These are phyloP conservation scores for Emergomyces africanus DNA, from an alignment of 2,329 filamentous ascomycete genomes.

Conservation along the genomic window DNA sequence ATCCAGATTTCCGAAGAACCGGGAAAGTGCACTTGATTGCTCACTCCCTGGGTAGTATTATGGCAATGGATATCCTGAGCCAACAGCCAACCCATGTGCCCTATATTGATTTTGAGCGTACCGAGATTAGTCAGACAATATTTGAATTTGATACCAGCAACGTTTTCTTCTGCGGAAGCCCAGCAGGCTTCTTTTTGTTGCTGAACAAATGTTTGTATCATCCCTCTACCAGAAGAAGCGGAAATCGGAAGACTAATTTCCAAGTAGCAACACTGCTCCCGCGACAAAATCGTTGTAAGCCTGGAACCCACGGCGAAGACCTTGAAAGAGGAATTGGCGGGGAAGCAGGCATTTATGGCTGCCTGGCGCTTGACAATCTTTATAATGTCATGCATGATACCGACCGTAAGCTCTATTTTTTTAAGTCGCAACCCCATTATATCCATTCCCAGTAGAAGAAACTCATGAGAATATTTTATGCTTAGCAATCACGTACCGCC, in stretches of 20 bases:
- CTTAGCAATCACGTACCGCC: conserved; percentile 70
- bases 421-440: neutral
- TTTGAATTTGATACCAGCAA: conserved; percentile 92
- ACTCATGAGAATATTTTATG: neutral
- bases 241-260: conserved; percentile 7
- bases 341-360: conserved; percentile 71
- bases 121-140: conserved; percentile 37
- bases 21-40: conserved; percentile 87
- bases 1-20: conserved; percentile 66
- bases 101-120: conserved; percentile 26
- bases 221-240: neutral
- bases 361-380: conserved; percentile 85
- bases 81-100: conserved; percentile 68
- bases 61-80: conserved; percentile 84
- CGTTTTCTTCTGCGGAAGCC: conserved; percentile 80
- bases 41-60: conserved; percentile 86
- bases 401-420: conserved; percentile 35
- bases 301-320: conserved; percentile 56
- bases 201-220: conserved; percentile 48
- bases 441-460: conserved; percentile 41
- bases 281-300: conserved; percentile 61
- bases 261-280: conserved; percentile 52
- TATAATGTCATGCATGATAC: conserved; percentile 81
- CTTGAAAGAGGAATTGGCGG: conserved; percentile 53
- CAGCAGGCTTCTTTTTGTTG: conserved; percentile 82